Percentiles rank a stretch among this genome's conserved stretches.
These are phyloP conservation scores for Cystofilobasidium bisporidii DNA, from an alignment of 768 basidiomycete species.

Conservation along the genomic window DNA sequence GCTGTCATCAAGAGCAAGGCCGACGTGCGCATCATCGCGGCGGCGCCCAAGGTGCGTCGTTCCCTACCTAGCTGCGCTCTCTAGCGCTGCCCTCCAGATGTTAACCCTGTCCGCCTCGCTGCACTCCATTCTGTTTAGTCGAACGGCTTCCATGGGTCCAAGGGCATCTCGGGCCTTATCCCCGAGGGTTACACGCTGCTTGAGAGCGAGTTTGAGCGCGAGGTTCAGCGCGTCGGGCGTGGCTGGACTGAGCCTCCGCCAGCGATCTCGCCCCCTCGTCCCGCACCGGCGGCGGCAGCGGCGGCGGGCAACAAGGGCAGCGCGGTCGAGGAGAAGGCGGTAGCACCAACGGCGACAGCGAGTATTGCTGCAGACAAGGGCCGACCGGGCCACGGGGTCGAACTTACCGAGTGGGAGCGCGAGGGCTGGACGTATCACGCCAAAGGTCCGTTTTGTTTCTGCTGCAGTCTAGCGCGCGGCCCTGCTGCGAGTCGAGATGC, in stretches of 20 bases:
- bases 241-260: slow-evolving; percentile 8
- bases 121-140: slow-evolving; percentile 64
- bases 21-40: slow-evolving; percentile 65
- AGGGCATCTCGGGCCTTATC: slow-evolving; percentile 80
- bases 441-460: slow-evolving; percentile 76
- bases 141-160: slow-evolving; percentile 87
- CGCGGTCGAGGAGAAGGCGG: too few relatives aligned
- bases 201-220: slow-evolving; percentile 61
- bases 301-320: too few relatives aligned
- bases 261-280: neutral
- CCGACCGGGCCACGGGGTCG: slow-evolving; percentile 46
- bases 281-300: too few relatives aligned
- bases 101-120: neutral
- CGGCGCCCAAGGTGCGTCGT: slow-evolving; percentile 65
- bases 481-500: neutral
- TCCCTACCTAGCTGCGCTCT: neutral
- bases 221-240: slow-evolving; percentile 38
- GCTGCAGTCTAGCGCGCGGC: neutral
- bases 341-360: neutral
- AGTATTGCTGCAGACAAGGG: slow-evolving; percentile 29
- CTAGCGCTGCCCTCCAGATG: slow-evolving; percentile 6
- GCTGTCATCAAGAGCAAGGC: slow-evolving; percentile 50
- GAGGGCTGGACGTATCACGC: slow-evolving; percentile 96
- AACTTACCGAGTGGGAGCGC: slow-evolving; percentile 76
- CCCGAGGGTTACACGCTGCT: slow-evolving; percentile 89